Evolutionary conservation across 2,329 filamentous ascomycete species (phyloP), one percentile per base, ranked within the genome.

Genomic region (Thielaviopsis euricoi): DNA sequence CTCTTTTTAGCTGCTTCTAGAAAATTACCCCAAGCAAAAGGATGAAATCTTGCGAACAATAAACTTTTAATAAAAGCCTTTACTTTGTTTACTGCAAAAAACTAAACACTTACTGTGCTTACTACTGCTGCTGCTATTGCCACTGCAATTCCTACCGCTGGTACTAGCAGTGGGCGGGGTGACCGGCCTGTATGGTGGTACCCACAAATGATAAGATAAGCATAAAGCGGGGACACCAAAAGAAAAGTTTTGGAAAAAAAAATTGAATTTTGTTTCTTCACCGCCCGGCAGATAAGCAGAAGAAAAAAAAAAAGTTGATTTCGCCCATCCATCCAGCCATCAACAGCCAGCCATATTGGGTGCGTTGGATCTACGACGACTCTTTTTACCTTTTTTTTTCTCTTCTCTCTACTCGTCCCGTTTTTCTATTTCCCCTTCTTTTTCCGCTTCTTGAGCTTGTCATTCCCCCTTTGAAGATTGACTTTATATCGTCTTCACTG

Each of bases 121-220:
- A n/a, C n/a, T n/a, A n/a, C n/a, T n/a, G n/a, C n/a, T n/a, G n/a
- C n/a, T n/a, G n/a, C n/a, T n/a, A n/a, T n/a, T n/a, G n/a, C n/a
- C n/a, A n/a, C n/a, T n/a, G n/a, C n/a, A n/a, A n/a, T n/a, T n/a
- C n/a, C n/a, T n/a, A n/a, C n/a, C n/a, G n/a, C n/a, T n/a, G n/a
- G n/a, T n/a, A n/a, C n/a, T n/a, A n/a, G n/a, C n/a, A n/a, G n/a
- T n/a, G n/a, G 43, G 43, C 43, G 43, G 43, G 43, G 43, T n/a
- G 37, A 4, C 43, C 43, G 51, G 26, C 53, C 52, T 19, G 15
- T 19, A 50, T 25, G 33, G 58, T 33, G 51, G 56, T 59, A 54
- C 43, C 55, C 52, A 37, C 25, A 43, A 23, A 7, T 54, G 63
- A 65, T 65, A 64, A 65, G 64, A 64, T 65, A 65, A 64, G 62